These are phyloP conservation scores for Diaporthe helianthi DNA, from an alignment of 2,329 filamentous ascomycete genomes.

Conservation along the genomic window DNA sequence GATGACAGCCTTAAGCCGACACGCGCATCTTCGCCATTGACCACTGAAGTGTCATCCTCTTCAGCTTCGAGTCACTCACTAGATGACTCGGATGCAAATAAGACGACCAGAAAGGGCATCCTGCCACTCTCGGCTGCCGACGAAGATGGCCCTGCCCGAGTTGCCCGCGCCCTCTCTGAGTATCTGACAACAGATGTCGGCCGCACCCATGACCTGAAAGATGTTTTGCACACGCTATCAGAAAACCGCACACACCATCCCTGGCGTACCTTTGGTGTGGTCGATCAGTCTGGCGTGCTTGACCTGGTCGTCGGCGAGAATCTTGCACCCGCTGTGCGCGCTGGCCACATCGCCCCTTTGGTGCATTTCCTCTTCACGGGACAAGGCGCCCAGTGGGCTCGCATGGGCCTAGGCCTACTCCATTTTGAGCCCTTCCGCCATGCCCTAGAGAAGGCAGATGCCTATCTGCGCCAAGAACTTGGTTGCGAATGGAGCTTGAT, in stretches of 20 bases:
- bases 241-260: neutral
- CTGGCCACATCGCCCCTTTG: neutral
- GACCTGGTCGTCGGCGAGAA: neutral
- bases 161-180: neutral
- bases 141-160: slow-evolving; percentile 6
- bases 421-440: slow-evolving; percentile 33
- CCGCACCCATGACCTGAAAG: neutral
- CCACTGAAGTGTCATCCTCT: neutral
- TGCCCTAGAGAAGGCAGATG: neutral
- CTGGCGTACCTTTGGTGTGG: slow-evolving; percentile 2
- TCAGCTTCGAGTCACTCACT: neutral
- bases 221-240: neutral
- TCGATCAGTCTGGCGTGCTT: neutral
- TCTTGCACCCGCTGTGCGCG: neutral
- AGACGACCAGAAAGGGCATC: neutral
- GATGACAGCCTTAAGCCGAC: neutral
- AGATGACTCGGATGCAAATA: neutral
- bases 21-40: neutral
- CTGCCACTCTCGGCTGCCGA: slow-evolving; percentile 2
- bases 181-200: neutral
- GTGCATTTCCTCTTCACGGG: neutral
- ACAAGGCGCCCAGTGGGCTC: neutral
- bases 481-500: neutral
- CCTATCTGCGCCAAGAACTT: neutral
- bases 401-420: neutral